Percentiles rank a stretch among this genome's conserved stretches.
Conservation (phyloP, 768 basidiomycete genomes). For the Leccinum rimulosum region DNA sequence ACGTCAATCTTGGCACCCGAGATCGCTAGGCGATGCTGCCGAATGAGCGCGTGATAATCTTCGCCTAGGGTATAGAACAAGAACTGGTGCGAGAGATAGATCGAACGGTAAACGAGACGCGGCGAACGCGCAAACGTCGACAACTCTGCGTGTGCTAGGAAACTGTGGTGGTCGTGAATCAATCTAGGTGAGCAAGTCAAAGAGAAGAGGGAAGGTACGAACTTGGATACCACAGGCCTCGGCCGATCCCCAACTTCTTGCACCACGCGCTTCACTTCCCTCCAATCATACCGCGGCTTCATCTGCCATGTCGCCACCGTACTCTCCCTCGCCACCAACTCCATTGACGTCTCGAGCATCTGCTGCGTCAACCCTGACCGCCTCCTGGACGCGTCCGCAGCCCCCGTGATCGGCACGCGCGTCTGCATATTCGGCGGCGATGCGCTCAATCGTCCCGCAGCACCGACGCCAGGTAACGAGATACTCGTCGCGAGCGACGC, state of each 20-base stretch:
- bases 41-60: slow-evolving; percentile 78
- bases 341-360: slow-evolving; percentile 35
- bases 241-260: slow-evolving; percentile 6
- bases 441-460: slow-evolving; percentile 36
- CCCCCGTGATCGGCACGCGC: slow-evolving; percentile 7
- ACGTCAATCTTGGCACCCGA: slow-evolving; percentile 63
- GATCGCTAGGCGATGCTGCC: slow-evolving; percentile 58
- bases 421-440: slow-evolving; percentile 20
- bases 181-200: neutral
- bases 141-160: slow-evolving; percentile 79
- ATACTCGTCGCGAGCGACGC: slow-evolving; percentile 51
- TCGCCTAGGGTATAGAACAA: slow-evolving; percentile 72
- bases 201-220: neutral
- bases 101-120: slow-evolving; percentile 61
- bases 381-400: slow-evolving; percentile 27
- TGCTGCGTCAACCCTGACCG: slow-evolving; percentile 35
- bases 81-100: slow-evolving; percentile 87
- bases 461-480: slow-evolving; percentile 56
- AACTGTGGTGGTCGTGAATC: slow-evolving; percentile 20
- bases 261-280: slow-evolving; percentile 43
- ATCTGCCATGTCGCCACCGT: slow-evolving; percentile 68
- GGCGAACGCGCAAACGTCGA: slow-evolving; percentile 64
- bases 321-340: slow-evolving; percentile 37
- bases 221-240: slow-evolving; percentile 14
- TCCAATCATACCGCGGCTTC: slow-evolving; percentile 48